Percentiles rank a stretch among this genome's conserved stretches.
Evolutionary conservation across 176 grass and related monocot species (phyloP).

Genomic region (Triticum turgidum): DNA sequence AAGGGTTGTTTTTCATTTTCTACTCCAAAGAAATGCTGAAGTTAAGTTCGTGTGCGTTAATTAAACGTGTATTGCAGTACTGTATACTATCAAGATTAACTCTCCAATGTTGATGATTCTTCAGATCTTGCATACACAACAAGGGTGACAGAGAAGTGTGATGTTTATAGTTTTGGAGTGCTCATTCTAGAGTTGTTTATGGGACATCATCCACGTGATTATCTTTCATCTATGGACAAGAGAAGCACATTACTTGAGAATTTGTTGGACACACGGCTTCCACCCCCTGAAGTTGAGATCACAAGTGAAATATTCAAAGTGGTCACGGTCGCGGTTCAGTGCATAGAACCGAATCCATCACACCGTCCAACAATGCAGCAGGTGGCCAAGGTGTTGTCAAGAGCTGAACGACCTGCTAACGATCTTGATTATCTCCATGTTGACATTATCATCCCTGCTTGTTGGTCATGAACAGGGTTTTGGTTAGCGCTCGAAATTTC

Average conservation of each 20-base stretch:
- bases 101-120: neutral
- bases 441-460: neutral
- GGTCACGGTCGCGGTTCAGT: neutral
- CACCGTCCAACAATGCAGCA: neutral
- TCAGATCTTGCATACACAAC: neutral
- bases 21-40: too few species aligned
- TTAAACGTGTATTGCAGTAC: too few species aligned
- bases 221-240: neutral
- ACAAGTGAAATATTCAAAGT: neutral
- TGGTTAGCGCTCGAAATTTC: too few species aligned
- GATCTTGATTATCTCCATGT: neutral
- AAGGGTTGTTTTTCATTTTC: too few species aligned
- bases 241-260: neutral
- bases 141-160: slow-evolving; percentile 1
- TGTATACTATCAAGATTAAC: neutral
- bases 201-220: neutral
- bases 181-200: neutral
- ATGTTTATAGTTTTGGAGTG: neutral
- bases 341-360: neutral
- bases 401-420: neutral
- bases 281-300: neutral
- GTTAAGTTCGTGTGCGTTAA: too few species aligned
- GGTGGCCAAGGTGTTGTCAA: neutral
- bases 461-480: too few species aligned
- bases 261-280: slow-evolving; percentile 21